phyloP scores from a whole-genome alignment of 2,329 filamentous ascomycete genomes.

The Talaromyces sp. region DNA sequence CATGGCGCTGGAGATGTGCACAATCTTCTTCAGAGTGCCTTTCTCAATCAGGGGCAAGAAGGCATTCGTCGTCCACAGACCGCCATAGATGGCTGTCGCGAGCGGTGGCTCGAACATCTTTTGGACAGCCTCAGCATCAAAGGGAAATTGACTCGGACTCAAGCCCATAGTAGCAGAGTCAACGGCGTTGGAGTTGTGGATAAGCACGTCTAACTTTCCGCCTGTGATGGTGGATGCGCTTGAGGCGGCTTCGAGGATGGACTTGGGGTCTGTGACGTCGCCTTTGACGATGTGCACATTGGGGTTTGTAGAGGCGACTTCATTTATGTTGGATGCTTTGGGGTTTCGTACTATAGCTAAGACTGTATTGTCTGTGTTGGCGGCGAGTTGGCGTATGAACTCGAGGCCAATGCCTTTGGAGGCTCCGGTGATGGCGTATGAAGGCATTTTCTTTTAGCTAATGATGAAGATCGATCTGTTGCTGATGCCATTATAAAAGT shows the following conservation, averaged over 20 bases:
- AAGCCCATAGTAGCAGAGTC: constrained; percentile 20
- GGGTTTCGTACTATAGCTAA: constrained; percentile 40
- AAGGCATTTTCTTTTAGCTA: constrained; percentile 27
- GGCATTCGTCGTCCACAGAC: constrained; percentile 34
- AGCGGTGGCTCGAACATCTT: constrained; percentile 25
- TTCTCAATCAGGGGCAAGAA: constrained; percentile 43
- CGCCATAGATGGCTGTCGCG: constrained; percentile 30
- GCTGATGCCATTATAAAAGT: background rate
- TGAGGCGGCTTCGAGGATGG: constrained; percentile 35
- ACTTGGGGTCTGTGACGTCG: constrained; percentile 29
- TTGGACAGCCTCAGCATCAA: background rate
- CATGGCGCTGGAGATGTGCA: constrained; percentile 38
- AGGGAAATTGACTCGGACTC: constrained; percentile 19
- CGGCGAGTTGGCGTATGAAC: constrained; percentile 30
- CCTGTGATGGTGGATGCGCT: constrained; percentile 32
- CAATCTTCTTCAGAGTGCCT: constrained; percentile 42
- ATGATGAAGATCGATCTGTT: background rate
- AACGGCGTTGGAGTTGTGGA: constrained; percentile 41
- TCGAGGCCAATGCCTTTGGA: constrained; percentile 34
- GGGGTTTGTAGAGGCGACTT: constrained; percentile 24
- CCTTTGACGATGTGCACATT: constrained; percentile 40
- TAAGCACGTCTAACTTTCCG: constrained; percentile 42
- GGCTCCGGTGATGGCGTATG: constrained; percentile 37
- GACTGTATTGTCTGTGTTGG: constrained; percentile 33
- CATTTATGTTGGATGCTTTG: constrained; percentile 24